phyloP scores from a whole-genome alignment of 352 stramenopile species.

The Pythium periplocum region DNA sequence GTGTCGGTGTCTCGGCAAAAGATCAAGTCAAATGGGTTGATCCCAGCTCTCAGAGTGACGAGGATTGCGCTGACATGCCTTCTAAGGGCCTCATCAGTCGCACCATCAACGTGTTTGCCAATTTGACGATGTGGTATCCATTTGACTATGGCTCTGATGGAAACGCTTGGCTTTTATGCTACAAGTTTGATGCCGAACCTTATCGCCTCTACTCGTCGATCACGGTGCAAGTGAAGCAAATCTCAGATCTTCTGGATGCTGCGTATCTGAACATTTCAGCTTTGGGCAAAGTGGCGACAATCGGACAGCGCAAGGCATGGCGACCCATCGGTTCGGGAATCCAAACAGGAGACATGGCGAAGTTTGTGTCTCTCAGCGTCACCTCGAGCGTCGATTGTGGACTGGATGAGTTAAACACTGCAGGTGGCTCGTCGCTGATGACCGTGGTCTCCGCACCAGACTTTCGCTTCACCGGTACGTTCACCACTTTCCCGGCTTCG shows the following conservation, averaged over 20 bases:
- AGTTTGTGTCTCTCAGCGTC: slow-evolving; percentile 53
- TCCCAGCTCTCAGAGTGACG: slow-evolving; percentile 6
- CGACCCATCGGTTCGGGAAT: slow-evolving; percentile 42
- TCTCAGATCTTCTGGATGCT: slow-evolving; percentile 39
- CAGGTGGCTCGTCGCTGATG: slow-evolving; percentile 30
- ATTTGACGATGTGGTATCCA: slow-evolving; percentile 40
- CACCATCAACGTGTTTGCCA: slow-evolving; percentile 30
- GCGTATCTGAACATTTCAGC: slow-evolving; percentile 20
- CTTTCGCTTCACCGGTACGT: slow-evolving; percentile 31
- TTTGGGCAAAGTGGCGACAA: slow-evolving; percentile 34
- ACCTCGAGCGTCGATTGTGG: slow-evolving; percentile 43
- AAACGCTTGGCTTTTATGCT: slow-evolving; percentile 46
- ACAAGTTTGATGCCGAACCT: slow-evolving; percentile 54
- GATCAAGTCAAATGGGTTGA: slow-evolving; percentile 57
- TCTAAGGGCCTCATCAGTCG: slow-evolving; percentile 28
- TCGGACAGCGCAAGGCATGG: slow-evolving; percentile 47
- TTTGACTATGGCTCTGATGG: slow-evolving; percentile 51
- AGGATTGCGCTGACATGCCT: slow-evolving; percentile 33
- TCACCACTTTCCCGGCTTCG: slow-evolving; percentile 31
- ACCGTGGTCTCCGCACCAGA: slow-evolving; percentile 12
- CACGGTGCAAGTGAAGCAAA: slow-evolving; percentile 40
- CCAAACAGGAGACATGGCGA: slow-evolving; percentile 30
- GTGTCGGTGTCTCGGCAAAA: slow-evolving; percentile 41
- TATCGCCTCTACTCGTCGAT: slow-evolving; percentile 42
- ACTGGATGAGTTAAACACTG: slow-evolving; percentile 26